These are phyloP conservation scores for Pythium phragmitis DNA, from an alignment of 352 stramenopile genomes.

Conservation along the genomic window DNA sequence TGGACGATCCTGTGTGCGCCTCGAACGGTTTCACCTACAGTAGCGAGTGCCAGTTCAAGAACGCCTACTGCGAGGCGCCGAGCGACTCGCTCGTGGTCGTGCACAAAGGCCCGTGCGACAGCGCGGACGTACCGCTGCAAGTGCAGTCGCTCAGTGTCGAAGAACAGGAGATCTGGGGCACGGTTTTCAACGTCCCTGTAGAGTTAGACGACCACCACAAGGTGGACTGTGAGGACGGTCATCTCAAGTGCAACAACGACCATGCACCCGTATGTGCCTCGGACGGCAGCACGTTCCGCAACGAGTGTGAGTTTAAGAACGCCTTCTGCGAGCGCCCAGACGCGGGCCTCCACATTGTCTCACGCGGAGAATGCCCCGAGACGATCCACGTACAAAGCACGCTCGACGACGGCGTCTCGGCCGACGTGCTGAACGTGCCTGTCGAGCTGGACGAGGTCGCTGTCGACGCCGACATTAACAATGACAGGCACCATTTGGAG, in stretches of 20 bases:
- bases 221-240: neutral
- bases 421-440: constrained; percentile 8
- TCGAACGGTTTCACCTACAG: constrained; percentile 59
- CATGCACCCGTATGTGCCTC: constrained; percentile 61
- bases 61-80: constrained; percentile 39
- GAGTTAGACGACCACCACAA: constrained; percentile 1
- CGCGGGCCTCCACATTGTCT: constrained; percentile 25
- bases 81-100: constrained; percentile 27
- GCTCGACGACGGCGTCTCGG: neutral
- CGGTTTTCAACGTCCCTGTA: constrained; percentile 35
- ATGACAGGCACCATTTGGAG: neutral
- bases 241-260: constrained; percentile 30
- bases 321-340: constrained; percentile 39
- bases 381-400: neutral
- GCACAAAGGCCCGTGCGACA: constrained; percentile 2
- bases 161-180: constrained; percentile 5
- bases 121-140: neutral
- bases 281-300: constrained; percentile 57
- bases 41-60: constrained; percentile 53
- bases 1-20: constrained; percentile 42
- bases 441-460: constrained; percentile 17
- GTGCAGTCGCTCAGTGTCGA: constrained; percentile 5
- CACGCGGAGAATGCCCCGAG: neutral
- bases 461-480: constrained; percentile 6
- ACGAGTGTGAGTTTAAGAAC: constrained; percentile 52